These are phyloP conservation scores for Anastatica hierochuntica DNA, from an alignment of 345 rosid genomes.

Conservation along the genomic window DNA sequence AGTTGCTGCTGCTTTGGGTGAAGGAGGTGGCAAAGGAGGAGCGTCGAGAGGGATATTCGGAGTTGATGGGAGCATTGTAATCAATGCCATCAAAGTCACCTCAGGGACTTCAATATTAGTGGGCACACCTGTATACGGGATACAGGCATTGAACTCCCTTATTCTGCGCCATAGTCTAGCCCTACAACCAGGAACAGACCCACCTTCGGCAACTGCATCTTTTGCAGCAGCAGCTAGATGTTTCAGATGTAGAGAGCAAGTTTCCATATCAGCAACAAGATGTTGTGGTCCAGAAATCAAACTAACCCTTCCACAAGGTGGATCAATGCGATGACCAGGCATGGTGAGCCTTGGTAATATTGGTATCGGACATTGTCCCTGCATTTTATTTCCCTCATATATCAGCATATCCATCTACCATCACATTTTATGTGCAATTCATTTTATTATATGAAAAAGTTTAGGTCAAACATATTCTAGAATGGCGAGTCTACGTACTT, in stretches of 20 bases:
- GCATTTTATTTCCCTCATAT: constrained; percentile 15
- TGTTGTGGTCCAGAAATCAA: constrained; percentile 41
- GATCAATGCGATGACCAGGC: constrained; percentile 99
- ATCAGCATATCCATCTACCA: constrained; percentile 4
- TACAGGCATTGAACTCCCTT: constrained; percentile 95
- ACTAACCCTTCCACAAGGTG: constrained; percentile 92
- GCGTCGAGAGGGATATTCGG: constrained; percentile 92
- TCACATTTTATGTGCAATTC: not conserved
- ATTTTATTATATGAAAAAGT: not conserved
- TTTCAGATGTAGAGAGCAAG: constrained; percentile 74
- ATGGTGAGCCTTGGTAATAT: constrained; percentile 90
- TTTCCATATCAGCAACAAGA: constrained; percentile 57
- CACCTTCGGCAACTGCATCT: constrained; percentile 98
- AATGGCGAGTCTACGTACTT: constrained; percentile 46
- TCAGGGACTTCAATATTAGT: constrained; percentile 80
- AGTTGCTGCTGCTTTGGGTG: constrained; percentile 98
- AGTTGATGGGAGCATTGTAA: constrained; percentile 93
- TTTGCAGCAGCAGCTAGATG: constrained; percentile 95
- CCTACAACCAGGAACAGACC: constrained; percentile 89
- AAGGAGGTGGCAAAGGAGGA: constrained; percentile 96
- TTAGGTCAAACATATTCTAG: not conserved
- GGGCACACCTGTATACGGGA: constrained; percentile 84
- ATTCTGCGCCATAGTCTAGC: constrained; percentile 98
- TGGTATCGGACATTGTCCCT: constrained; percentile 84
- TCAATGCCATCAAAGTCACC: constrained; percentile 95